phyloP scores from a whole-genome alignment of 1,139 yeast genomes.

The Suhomyces chickasaworum region DNA sequence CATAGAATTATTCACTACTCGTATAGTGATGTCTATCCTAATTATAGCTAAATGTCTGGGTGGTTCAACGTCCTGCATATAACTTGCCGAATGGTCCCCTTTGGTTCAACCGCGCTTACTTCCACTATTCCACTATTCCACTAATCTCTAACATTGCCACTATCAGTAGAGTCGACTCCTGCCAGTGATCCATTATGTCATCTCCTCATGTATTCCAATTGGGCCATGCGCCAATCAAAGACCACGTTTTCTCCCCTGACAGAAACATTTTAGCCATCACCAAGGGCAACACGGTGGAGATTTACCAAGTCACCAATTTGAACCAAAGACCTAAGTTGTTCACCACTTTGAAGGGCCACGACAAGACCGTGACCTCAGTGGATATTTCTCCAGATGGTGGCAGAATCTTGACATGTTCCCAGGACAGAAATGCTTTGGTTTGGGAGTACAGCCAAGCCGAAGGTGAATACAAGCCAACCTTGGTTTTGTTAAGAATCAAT shows the following conservation, averaged over 20 bases:
- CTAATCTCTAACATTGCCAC: background rate
- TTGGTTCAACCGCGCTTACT: background rate
- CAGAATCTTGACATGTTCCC: slow-evolving; percentile 93
- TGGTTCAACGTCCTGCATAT: background rate
- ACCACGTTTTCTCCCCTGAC: slow-evolving; percentile 83
- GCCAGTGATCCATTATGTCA: slow-evolving; percentile 24
- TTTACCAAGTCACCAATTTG: slow-evolving; percentile 55
- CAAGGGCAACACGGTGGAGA: slow-evolving; percentile 72
- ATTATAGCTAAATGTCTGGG: no score
- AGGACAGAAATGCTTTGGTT: slow-evolving; percentile 95
- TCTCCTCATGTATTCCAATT: slow-evolving; percentile 54
- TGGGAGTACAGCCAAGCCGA: slow-evolving; percentile 70
- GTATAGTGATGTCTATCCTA: no score
- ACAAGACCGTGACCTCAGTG: slow-evolving; percentile 91
- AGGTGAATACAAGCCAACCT: slow-evolving; percentile 73
- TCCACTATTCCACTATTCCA: background rate
- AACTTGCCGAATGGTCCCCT: no score
- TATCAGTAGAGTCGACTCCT: slow-evolving; percentile 43
- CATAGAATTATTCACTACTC: no score
- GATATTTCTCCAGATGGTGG: slow-evolving; percentile 85
- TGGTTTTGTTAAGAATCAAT: slow-evolving; percentile 87
- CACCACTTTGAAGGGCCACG: slow-evolving; percentile 78
- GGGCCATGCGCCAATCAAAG: slow-evolving; percentile 85
- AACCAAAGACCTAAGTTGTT: slow-evolving; percentile 51
- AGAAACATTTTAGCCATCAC: slow-evolving; percentile 74